These are phyloP conservation scores for Westerdykella ornata DNA, from an alignment of 2,329 filamentous ascomycete species.

Conservation along the genomic window DNA sequence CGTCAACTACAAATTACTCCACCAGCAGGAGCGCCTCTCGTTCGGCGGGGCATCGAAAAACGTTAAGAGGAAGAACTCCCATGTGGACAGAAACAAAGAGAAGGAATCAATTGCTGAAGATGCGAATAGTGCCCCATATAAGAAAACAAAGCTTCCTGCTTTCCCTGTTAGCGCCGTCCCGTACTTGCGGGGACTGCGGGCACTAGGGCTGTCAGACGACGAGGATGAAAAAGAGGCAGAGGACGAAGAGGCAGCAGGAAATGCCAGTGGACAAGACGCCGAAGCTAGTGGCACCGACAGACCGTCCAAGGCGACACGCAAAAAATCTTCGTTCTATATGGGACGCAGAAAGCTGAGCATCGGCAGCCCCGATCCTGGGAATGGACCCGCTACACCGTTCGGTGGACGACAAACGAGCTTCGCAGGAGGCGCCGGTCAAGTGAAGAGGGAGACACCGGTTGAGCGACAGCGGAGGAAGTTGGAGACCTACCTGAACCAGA, in stretches of 20 bases:
- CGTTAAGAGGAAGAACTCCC: slow-evolving; percentile 1
- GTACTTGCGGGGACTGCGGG: slow-evolving; percentile 74
- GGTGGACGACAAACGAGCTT: slow-evolving; percentile 37
- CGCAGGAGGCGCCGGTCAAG: slow-evolving; percentile 28
- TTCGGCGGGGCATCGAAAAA: not conserved
- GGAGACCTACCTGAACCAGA: slow-evolving; percentile 83
- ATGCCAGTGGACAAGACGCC: slow-evolving; percentile 54
- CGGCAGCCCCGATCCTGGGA: slow-evolving; percentile 26
- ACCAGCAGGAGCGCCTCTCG: slow-evolving; percentile 70
- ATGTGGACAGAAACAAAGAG: slow-evolving; percentile 6
- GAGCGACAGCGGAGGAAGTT: slow-evolving; percentile 77
- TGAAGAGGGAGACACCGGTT: slow-evolving; percentile 56
- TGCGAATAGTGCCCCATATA: slow-evolving; percentile 16
- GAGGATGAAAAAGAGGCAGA: slow-evolving; percentile 72
- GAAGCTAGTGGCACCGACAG: slow-evolving; percentile 64
- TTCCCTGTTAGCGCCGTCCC: slow-evolving; percentile 88
- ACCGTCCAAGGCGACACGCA: slow-evolving; percentile 46
- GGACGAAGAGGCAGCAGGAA: slow-evolving; percentile 45
- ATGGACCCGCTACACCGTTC: slow-evolving; percentile 17
- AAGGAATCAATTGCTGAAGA: slow-evolving; percentile 15
- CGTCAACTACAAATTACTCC: slow-evolving; percentile 82
- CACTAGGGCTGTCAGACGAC: slow-evolving; percentile 53
- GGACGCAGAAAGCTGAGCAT: slow-evolving; percentile 55
- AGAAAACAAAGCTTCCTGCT: slow-evolving; percentile 64
- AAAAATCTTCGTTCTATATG: slow-evolving; percentile 52